Base-by-base conservation (phyloP, 2,329 filamentous ascomycete species). In the Trichoderma sp. region DNA sequence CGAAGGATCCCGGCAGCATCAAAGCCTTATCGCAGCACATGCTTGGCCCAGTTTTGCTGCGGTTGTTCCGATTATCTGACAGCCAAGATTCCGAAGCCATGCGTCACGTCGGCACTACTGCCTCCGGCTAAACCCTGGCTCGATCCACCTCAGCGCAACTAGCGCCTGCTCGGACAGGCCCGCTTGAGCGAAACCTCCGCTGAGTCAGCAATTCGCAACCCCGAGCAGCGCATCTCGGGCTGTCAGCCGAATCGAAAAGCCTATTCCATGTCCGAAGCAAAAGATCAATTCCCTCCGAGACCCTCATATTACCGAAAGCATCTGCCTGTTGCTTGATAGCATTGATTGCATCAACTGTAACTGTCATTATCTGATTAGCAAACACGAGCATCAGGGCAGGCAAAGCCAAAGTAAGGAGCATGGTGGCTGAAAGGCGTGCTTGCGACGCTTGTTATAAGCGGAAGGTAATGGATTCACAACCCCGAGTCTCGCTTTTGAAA, bases 381-480 rank as follows among this genome's bases (percentile, higher is more conserved):
- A 21, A n/a, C n/a, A 27, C n/a, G 4, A 59, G 8, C 16, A 31
- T 18, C 27, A n/a, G 8, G 41, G 3, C 41, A 45, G 41, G 41
- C 41, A 45, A n/a, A 45, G 16, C 27, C 29, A 21, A 38, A 38
- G 3, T 16, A 16, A 38, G 31, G 60, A 63, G n/a, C 60, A 79
- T 79, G 78, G 73, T 71, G 38, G 74, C 38, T 24, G 72, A 75
- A 56, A 68, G 77, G 50, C 77, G 79, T 74, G 87, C 87, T 14
- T 89, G 87, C 78, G 87, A 89, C 78, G 85, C 86, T 18, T 89
- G 87, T 77, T 86, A 87, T 78, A 85, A 82, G 78, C 82, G 86
- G 79, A 89, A 88, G 86, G 87, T 86, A 82, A 16, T 31, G 45
- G n/a, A 67, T 74, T 71, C 29, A 18, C 31, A 56, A 14, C 31